Base-by-base conservation (phyloP, 768 basidiomycete genomes). In the Boletus rubescentipes region DNA sequence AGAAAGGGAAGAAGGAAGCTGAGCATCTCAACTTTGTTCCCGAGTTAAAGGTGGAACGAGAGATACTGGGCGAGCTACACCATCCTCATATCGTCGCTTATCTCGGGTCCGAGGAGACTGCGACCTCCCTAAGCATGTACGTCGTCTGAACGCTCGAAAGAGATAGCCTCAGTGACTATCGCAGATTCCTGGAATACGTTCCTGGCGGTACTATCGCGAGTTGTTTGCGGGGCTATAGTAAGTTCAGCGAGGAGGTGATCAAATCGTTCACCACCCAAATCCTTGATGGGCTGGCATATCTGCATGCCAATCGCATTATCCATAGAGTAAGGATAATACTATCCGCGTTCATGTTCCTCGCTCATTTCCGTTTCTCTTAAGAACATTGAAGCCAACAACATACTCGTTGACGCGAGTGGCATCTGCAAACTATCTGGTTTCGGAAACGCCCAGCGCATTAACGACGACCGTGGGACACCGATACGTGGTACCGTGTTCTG, bases 401-500 rank as follows among this genome's bases (percentile, higher is more conserved):
- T 98, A 62, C 82, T 98, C 18, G 91, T 97, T 15, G 92, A 96
- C 66, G 84, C 81, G 63, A 78, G 82, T 10, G 94, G 96, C 0
- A 76, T 86, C 16, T 95, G 93, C 78, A 97, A 97, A 73, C 96
- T 98, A 43, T 94, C 91, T 2, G 93, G 97, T 71, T 96, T 96
- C 67, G 95, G 95, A 47, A 97, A 96, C 46, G 93, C 92, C 11
- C 96, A 94, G 73, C 81, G 88, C 54, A 90, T 83, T 59, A 89
- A 88, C 59, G 91, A 95, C 56, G 79, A 87, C 40, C 83, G 86
- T 51, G 78, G 82, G 60, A 92, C 90, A 4, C 88, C 89, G 14
- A 92, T 96, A 90, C 89, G 91, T 66, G 94, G 95, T n/a, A 92
- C 91, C 16, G 86, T 97, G 32, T 96, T 94, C 68, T 97, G 94